Conservation (phyloP, 257 asterid species). For the Solanum arcanum region DNA sequence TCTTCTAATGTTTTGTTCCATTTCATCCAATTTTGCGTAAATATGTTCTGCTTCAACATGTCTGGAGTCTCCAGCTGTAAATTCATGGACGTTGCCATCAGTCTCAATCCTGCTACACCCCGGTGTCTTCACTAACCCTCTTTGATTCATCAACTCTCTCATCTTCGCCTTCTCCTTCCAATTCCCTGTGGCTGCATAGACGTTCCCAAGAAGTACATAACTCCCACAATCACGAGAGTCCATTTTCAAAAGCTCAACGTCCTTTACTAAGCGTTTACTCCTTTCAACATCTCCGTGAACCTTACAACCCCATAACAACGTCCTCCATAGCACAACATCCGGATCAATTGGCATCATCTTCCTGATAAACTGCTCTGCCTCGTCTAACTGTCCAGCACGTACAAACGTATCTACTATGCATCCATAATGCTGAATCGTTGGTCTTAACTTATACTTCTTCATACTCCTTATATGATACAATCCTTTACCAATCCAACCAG, state of each 20-base stretch:
- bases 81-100: constrained; percentile 13
- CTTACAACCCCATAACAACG: constrained; percentile 10
- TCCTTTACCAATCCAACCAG: constrained; percentile 6
- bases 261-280: neutral
- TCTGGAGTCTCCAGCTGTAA: constrained; percentile 9
- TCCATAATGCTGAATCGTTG: constrained; percentile 16
- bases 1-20: neutral
- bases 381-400: constrained; percentile 8
- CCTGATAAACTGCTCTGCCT: constrained; percentile 8
- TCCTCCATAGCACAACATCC: constrained; percentile 5
- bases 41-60: constrained; percentile 1
- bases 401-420: constrained; percentile 9
- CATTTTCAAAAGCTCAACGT: constrained; percentile 1
- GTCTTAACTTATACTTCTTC: constrained; percentile 12
- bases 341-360: constrained; percentile 11
- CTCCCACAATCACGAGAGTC: constrained; percentile 4
- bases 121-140: neutral
- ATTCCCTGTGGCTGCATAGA: constrained; percentile 3
- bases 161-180: constrained; percentile 9
- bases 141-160: constrained; percentile 8
- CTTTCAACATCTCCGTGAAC: constrained; percentile 12
- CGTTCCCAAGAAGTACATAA: neutral
- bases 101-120: constrained; percentile 14
- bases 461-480: constrained; percentile 3
- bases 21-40: neutral